Percentiles rank a stretch among this genome's conserved stretches.
phyloP scores from a whole-genome alignment of 768 basidiomycete genomes.

The Aureoboletus auriporus region DNA sequence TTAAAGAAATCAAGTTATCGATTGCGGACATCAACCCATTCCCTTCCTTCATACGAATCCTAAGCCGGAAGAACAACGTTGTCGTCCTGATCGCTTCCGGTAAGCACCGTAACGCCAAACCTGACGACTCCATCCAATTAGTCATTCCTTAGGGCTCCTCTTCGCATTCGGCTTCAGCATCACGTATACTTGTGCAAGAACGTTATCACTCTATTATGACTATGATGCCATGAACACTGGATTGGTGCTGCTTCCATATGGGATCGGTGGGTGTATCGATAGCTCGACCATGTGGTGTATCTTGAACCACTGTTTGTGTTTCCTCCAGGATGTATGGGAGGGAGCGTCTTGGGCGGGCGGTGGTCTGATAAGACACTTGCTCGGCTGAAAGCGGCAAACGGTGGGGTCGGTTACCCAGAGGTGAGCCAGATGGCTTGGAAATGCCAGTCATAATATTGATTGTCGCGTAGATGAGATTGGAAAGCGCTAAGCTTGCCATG shows the following conservation, averaged over 20 bases:
- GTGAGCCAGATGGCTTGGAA: conserved; percentile 30
- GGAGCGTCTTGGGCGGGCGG: conserved; percentile 57
- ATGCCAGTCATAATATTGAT: neutral
- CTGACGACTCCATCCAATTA: neutral
- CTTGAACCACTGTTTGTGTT: neutral
- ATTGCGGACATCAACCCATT: conserved; percentile 72
- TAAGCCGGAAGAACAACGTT: conserved; percentile 65
- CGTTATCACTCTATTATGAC: conserved; percentile 58
- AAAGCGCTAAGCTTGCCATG: conserved; percentile 59
- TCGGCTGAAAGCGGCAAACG: conserved; percentile 44
- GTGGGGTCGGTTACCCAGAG: conserved; percentile 59
- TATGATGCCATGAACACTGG: conserved; percentile 75
- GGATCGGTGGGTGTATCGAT: conserved; percentile 60
- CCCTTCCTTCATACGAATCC: conserved; percentile 53
- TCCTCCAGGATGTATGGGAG: conserved; percentile 41
- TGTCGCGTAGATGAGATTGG: conserved; percentile 60
- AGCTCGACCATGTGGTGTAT: neutral
- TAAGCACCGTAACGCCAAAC: conserved; percentile 14
- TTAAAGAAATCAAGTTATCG: conserved; percentile 48
- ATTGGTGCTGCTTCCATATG: conserved; percentile 71
- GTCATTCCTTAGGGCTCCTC: conserved; percentile 46
- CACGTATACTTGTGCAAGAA: conserved; percentile 71
- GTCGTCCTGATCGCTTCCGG: conserved; percentile 43
- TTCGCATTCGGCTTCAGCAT: conserved; percentile 72
- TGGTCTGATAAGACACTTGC: conserved; percentile 52